Base-by-base conservation (phyloP, 2,329 filamentous ascomycete genomes). In the Fusarium protoensiforme region DNA sequence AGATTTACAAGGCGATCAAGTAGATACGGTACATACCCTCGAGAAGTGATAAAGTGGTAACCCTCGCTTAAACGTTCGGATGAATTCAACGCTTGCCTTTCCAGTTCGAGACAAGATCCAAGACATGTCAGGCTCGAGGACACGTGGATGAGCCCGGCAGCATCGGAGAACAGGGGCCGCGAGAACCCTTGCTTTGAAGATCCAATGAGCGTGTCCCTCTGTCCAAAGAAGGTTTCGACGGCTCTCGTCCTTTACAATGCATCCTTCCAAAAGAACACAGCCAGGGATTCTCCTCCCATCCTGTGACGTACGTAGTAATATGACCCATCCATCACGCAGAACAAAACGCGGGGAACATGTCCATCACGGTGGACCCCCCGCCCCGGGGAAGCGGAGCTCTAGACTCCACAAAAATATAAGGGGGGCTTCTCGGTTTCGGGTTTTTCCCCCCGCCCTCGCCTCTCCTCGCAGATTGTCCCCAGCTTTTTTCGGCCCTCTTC, bases 1-100 rank as follows among this genome's bases (percentile, higher is more conserved):
- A 79, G 61, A 80, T 84, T 36, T 85, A 86, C 54, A 74, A 74
- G 59, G 71, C 71, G n/a, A 62, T 77, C 27, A 16, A 64, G 33
- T 72, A 56, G 27, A 46, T 14, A n/a, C n/a, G 11, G 6, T 41
- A 54, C 24, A 18, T 48, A 33, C 13, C 29, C n/a, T 54, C 39
- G 20, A 18, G 22, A 46, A 1, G 13, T 16, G 41, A 46, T 27
- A 27, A n/a, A 43, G 43, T 48, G 10, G n/a, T n/a, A n/a, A 48
- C 22, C 27, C 43, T 48, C 43, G 43, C 43, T 48, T 48, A 48
- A 48, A 27, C 43, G 46, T 51, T 51, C 11, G 27, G 46, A 51
- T 20, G 27, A 51, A 31, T 31, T 51, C 18, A 7, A 51, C 11
- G 27, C 14, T 13, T 51, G 46, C 46, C 46, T 51, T 51, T 29